Percentiles rank a stretch among this genome's conserved stretches.
Evolutionary conservation across 2,329 filamentous ascomycete species (phyloP).

Genomic region (Geosmithia putterillii): DNA sequence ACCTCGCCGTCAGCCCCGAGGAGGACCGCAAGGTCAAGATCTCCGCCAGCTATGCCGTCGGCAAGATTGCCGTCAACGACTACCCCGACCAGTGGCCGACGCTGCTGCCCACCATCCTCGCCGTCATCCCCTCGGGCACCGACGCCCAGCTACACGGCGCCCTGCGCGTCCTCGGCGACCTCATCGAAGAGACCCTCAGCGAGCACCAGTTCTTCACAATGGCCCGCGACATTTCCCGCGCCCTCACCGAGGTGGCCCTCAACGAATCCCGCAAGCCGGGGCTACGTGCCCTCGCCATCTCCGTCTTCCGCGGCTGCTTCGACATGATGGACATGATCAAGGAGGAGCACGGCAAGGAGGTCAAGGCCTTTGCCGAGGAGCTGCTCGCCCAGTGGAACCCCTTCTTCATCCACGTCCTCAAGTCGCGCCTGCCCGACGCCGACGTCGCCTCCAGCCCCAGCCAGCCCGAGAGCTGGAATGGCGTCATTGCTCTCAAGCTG

Average conservation of each 20-base stretch:
- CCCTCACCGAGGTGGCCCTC: constrained; percentile 71
- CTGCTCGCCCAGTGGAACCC: constrained; percentile 75
- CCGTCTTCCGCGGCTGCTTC: constrained; percentile 83
- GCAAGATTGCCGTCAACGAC: constrained; percentile 87
- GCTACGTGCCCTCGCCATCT: constrained; percentile 74
- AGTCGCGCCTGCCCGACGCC: constrained; percentile 59
- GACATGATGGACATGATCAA: constrained; percentile 95
- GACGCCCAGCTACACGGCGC: constrained; percentile 81
- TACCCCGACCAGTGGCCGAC: constrained; percentile 94
- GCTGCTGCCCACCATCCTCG: constrained; percentile 69
- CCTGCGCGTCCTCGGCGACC: constrained; percentile 73
- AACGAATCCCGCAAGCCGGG: constrained; percentile 62
- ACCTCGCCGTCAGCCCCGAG: constrained; percentile 61
- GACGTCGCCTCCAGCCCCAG: constrained; percentile 23
- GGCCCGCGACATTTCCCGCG: constrained; percentile 72
- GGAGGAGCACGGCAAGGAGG: constrained; percentile 77
- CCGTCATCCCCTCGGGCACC: constrained; percentile 61
- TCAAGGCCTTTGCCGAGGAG: constrained; percentile 83
- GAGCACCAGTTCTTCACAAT: constrained; percentile 92
- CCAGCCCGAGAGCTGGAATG: constrained; percentile 62
- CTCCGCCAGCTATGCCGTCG: constrained; percentile 68
- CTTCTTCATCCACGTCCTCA: constrained; percentile 73
- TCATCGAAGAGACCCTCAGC: constrained; percentile 87
- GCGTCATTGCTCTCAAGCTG: constrained; percentile 74
- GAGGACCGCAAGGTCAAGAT: constrained; percentile 79